phyloP scores from a whole-genome alignment of 1,284 basidiomycete genomes.

The Marasmius sp. region DNA sequence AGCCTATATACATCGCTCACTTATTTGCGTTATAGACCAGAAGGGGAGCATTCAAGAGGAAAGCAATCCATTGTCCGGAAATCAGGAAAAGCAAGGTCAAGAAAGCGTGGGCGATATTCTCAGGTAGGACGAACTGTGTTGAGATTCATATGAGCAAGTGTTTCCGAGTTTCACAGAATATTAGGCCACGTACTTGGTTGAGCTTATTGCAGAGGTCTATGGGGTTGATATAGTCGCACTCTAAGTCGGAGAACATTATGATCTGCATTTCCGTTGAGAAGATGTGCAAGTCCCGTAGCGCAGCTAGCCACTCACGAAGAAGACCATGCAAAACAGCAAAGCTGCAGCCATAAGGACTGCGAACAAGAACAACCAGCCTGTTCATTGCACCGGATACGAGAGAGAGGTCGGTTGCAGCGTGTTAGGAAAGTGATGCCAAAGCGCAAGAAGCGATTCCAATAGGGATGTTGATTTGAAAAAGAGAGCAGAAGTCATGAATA shows the following conservation, averaged over 20 bases:
- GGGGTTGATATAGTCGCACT: constrained; percentile 99
- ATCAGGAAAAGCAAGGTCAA: constrained; percentile 88
- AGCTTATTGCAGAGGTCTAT: constrained; percentile 99
- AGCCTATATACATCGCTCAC: constrained; percentile 44
- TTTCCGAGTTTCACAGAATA: background rate
- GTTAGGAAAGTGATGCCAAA: constrained; percentile 50
- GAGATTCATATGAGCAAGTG: background rate
- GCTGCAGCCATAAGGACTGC: constrained; percentile 91
- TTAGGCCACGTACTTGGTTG: constrained; percentile 73
- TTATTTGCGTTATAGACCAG: constrained; percentile 95
- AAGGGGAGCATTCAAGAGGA: constrained; percentile 90
- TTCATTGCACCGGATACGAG: constrained; percentile 5
- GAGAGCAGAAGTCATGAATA: background rate
- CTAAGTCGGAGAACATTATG: constrained; percentile 99
- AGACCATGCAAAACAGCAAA: constrained; percentile 95
- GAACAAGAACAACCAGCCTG: constrained; percentile 94
- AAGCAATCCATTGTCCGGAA: constrained; percentile 94
- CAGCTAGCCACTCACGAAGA: constrained; percentile 75
- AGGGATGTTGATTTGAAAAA: background rate
- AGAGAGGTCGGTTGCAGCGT: constrained; percentile 29
- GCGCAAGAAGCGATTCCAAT: constrained; percentile 37
- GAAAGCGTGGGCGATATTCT: constrained; percentile 94
- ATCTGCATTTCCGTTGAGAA: constrained; percentile 57
- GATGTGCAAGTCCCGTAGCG: background rate
- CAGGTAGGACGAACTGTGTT: constrained; percentile 91